Conservation (phyloP, 2,329 filamentous ascomycete genomes). For the Penicillium sp. region DNA sequence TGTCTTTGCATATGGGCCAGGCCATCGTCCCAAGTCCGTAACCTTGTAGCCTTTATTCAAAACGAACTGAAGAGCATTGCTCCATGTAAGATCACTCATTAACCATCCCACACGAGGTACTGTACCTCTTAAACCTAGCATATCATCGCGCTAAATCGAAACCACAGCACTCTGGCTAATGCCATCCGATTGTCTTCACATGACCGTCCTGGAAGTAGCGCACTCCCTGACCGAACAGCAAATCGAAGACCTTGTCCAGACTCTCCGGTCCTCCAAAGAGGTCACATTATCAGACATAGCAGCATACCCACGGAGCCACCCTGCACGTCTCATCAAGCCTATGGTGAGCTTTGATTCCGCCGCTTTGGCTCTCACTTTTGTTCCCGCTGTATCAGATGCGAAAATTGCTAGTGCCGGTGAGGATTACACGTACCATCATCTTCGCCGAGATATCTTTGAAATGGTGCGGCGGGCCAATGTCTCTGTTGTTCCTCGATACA, state of each 20-base stretch:
- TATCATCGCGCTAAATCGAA: neutral
- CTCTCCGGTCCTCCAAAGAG: conserved; percentile 40
- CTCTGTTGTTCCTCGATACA: conserved; percentile 70
- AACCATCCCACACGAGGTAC: too few species aligned
- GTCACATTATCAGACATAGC: conserved; percentile 47
- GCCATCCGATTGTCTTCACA: conserved; percentile 72
- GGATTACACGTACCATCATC: conserved; percentile 79
- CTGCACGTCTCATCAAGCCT: conserved; percentile 73
- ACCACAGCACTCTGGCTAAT: conserved; percentile 73
- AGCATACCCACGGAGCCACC: conserved; percentile 62
- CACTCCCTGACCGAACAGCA: conserved; percentile 69
- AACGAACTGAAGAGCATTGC: conserved; percentile 58
- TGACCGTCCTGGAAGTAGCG: conserved; percentile 77
- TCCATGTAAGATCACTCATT: conserved; percentile 57
- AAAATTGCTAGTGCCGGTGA: conserved; percentile 51
- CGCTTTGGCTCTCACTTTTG: conserved; percentile 77
- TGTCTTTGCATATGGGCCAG: conserved; percentile 85
- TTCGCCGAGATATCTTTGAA: conserved; percentile 71
- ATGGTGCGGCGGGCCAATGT: conserved; percentile 59
- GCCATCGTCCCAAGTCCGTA: conserved; percentile 65
- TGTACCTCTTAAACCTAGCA: neutral
- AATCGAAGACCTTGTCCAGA: conserved; percentile 60
- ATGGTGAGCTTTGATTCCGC: conserved; percentile 77
- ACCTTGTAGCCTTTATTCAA: conserved; percentile 66
- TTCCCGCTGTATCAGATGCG: conserved; percentile 61